Base-by-base conservation (phyloP, 2,329 filamentous ascomycete genomes). In the Elsinoe batatas region DNA sequence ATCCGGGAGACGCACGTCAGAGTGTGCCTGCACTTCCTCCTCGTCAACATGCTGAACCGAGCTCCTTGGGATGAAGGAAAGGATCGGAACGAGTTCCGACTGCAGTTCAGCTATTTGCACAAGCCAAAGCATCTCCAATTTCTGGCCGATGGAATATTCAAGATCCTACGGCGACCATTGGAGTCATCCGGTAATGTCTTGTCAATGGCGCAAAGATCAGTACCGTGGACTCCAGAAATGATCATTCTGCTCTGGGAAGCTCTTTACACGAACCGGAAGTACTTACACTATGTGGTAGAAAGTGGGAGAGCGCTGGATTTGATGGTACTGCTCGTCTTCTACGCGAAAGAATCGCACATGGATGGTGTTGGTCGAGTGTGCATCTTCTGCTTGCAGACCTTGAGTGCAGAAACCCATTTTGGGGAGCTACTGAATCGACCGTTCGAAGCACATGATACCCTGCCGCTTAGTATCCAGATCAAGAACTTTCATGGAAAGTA, bases 161-260 rank as follows among this genome's bases (percentile, higher is more conserved):
- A 90, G 63, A 88, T 97, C 47, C 75, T 98, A 51, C 93, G 94
- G 63, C 91, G 96, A 63, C 91, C 91, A 20, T 76, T 81, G 67
- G 89, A 95, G 71, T 85, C 89, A 42, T 94, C 89, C 57, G 81
- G 82, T 10, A 91, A 91, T 13, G 47, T 53, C 8, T 37, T 60
- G 13, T 53, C 58, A 18, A 60, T 58, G 50, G 54, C 56, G 15
- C 88, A 94, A 64, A 81, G 85, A 47, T 81, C 86, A 0, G 76
- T 88, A 53, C 88, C 88, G 65, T 95, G 91, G 78, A 89, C 91
- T 0, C 91, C 93, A 1, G 93, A 98, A 71, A 94, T 94, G 74
- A 84, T 97, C 56, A 93, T 96, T 80, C 78, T 98, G 1, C 96
- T 97, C 67, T 98, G 93, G 93, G 93, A 98, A 73, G 83, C 89